Evolutionary conservation across 2,329 filamentous ascomycete species (phyloP).

Genomic region (Paramyrothecium roridum): DNA sequence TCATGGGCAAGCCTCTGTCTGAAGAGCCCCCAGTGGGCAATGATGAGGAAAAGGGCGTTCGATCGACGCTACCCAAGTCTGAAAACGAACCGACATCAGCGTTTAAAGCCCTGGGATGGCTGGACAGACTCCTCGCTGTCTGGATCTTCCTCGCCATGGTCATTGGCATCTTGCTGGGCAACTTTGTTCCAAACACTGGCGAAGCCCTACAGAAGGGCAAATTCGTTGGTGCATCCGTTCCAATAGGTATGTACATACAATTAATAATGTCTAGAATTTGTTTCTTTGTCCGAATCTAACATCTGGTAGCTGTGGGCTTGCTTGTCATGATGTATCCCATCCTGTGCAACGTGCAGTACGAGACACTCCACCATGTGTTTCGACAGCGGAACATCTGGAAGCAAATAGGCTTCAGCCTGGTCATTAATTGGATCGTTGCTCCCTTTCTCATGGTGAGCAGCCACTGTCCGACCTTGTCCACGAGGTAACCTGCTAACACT

Average conservation of each 20-base stretch:
- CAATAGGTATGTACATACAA: constrained; percentile 51
- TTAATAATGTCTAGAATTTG: background rate
- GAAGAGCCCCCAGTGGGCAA: background rate
- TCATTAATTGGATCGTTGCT: constrained; percentile 81
- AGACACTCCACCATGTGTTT: constrained; percentile 68
- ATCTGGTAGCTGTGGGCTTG: constrained; percentile 63
- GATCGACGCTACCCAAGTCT: background rate
- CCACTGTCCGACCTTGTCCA: background rate
- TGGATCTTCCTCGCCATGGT: constrained; percentile 81
- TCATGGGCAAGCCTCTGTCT: background rate
- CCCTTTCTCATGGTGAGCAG: constrained; percentile 72
- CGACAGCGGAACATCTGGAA: constrained; percentile 64
- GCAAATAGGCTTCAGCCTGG: constrained; percentile 72
- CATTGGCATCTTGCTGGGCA: constrained; percentile 71
- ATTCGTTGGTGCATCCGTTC: constrained; percentile 67
- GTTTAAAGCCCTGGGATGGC: constrained; percentile 53
- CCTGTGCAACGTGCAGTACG: constrained; percentile 79
- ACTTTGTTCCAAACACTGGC: constrained; percentile 64
- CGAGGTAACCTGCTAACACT: constrained; percentile 7
- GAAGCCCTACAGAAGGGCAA: constrained; percentile 64
- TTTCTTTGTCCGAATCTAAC: background rate
- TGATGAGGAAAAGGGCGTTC: background rate
- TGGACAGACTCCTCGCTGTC: constrained; percentile 62
- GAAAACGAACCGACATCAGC: constrained; percentile 25
- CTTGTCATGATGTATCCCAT: constrained; percentile 96